Base-by-base conservation (phyloP, 2,329 filamentous ascomycete genomes). In the Exophiala viscosa region DNA sequence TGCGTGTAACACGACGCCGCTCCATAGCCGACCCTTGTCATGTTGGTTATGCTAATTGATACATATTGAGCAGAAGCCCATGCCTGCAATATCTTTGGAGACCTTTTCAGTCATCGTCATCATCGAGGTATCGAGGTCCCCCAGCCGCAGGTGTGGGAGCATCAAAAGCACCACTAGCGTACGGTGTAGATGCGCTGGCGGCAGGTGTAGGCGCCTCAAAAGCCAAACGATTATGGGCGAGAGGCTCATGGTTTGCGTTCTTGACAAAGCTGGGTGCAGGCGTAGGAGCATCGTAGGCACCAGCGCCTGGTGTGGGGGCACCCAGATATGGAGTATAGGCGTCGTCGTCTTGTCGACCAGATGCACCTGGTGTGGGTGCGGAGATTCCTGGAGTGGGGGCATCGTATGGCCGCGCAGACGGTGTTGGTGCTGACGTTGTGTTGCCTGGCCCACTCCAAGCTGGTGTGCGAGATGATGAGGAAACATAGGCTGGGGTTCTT, bases 401-500 rank as follows among this genome's bases (percentile, higher is more conserved):
- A 61, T 92, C 88, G 61, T 87, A 89, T 0, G 80, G 65, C 18
- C 67, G 66, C 52, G 66, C 67, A 2, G 68, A 66, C 58, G 60
- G 64, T 15, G 59, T 68, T 51, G 59, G 59, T 45, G 60, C 62
- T 5, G 67, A 65, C 13, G 62, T 60, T 5, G 66, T 60, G 28
- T 42, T 48, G 33, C 55, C 55, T 6, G 54, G 50, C 32, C 61
- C 61, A 36, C 51, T 65, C 70, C 72, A 75, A 20, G 73, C 74
- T 1, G 74, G 74, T 10, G 74, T 77, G 35, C 74, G 70, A 52
- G 67, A 69, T 44, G 77, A 72, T 45, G 75, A 75, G 64, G 78
- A 80, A 47, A 80, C 82, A 66, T 87, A 90, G 1, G 82, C 85
- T 2, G 90, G 90, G 1, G 90, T 95, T 69, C 91, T 88, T 28